Evolutionary conservation across 2,329 filamentous ascomycete species (phyloP).

Genomic region (Xylariaceae sp.): DNA sequence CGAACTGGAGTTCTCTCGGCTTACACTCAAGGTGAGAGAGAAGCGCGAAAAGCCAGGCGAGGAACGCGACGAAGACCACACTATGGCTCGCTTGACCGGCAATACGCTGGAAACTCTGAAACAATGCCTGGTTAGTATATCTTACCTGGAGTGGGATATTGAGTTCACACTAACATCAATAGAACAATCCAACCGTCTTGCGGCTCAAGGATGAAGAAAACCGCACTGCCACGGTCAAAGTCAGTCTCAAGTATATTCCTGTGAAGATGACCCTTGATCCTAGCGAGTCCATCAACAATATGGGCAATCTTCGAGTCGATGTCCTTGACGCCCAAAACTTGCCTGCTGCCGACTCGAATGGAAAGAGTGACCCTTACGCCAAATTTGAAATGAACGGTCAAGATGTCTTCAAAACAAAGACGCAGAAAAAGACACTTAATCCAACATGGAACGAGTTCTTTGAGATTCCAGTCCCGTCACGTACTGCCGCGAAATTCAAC

Average conservation of each 20-base stretch:
- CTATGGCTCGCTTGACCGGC: constrained; percentile 78
- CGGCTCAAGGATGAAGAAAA: constrained; percentile 77
- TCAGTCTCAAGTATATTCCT: constrained; percentile 92
- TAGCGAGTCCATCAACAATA: constrained; percentile 97
- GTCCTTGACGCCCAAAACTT: constrained; percentile 82
- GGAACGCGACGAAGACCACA: constrained; percentile 64
- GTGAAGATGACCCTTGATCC: constrained; percentile 92
- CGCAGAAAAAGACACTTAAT: constrained; percentile 93
- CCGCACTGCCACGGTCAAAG: constrained; percentile 73
- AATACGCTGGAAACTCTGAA: constrained; percentile 85
- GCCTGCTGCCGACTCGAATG: constrained; percentile 92
- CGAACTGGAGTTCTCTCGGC: constrained; percentile 92
- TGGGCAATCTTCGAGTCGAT: constrained; percentile 92
- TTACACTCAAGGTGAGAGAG: constrained; percentile 83
- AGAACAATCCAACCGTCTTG: constrained; percentile 88
- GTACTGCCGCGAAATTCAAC: constrained; percentile 79
- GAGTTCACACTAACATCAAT: constrained; percentile 17
- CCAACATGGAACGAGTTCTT: constrained; percentile 97
- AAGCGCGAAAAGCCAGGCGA: constrained; percentile 72
- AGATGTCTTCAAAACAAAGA: constrained; percentile 92
- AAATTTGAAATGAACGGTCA: constrained; percentile 89
- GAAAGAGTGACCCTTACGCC: constrained; percentile 95
- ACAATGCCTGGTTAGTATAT: constrained; percentile 69
- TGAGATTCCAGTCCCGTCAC: constrained; percentile 75
- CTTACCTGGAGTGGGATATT: neutral